Percentiles rank a stretch among this genome's conserved stretches.
phyloP scores from a whole-genome alignment of 768 basidiomycete species.

The Naganishia onofrii region DNA sequence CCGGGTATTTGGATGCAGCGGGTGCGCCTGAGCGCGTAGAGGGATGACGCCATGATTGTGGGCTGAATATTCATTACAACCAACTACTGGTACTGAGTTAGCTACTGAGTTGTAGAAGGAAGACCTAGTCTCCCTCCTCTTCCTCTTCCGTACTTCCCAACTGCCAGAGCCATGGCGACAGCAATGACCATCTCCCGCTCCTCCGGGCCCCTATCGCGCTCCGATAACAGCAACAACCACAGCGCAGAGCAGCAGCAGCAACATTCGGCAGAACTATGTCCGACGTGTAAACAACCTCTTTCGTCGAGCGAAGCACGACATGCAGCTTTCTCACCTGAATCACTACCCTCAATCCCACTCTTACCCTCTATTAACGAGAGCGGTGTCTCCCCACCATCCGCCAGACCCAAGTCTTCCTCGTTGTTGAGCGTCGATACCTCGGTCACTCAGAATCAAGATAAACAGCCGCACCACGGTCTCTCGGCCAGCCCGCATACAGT shows the following conservation, averaged over 20 bases:
- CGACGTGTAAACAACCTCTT: slow-evolving; percentile 11
- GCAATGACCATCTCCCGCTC: slow-evolving; percentile 6
- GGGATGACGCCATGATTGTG: too few species aligned
- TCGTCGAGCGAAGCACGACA: neutral
- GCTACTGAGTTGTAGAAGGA: too few species aligned
- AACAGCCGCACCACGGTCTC: too few species aligned
- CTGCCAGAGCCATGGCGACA: slow-evolving; percentile 4
- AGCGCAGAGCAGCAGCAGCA: neutral
- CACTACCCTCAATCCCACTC: slow-evolving; percentile 2
- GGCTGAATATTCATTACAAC: too few species aligned
- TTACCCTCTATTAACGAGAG: neutral
- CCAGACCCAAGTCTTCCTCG: neutral
- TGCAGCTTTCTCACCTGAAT: slow-evolving; percentile 5
- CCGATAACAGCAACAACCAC: neutral
- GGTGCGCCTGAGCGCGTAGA: too few species aligned
- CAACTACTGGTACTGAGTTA: too few species aligned
- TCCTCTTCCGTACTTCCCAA: too few species aligned
- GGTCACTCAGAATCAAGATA: neutral
- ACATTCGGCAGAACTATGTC: neutral
- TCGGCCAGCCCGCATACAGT: slow-evolving; percentile 14
- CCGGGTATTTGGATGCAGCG: too few species aligned
- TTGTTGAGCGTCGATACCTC: neutral
- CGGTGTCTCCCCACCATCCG: neutral
- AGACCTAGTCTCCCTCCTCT: too few species aligned
- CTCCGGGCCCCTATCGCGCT: neutral